phyloP scores from a whole-genome alignment of 2,329 filamentous ascomycete genomes.

The Cladophialophora exuberans region DNA sequence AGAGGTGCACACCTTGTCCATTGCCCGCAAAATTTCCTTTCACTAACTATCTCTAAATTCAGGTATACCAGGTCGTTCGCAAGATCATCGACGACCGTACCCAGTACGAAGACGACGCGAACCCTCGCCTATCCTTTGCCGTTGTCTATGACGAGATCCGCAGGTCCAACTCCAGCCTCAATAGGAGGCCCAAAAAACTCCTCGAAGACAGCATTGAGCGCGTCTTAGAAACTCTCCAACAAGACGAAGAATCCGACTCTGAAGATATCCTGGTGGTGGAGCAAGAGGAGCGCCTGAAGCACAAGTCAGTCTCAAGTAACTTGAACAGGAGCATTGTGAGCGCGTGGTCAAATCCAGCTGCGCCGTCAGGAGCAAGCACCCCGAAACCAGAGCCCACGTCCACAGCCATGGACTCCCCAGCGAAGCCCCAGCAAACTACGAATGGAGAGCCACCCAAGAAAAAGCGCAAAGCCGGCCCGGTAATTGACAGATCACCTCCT shows the following conservation, averaged over 20 bases:
- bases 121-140: slow-evolving; percentile 55
- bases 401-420: slow-evolving; percentile 29
- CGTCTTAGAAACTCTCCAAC: slow-evolving; percentile 72
- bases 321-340: slow-evolving; percentile 69
- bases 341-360: slow-evolving; percentile 52
- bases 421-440: slow-evolving; percentile 60
- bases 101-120: slow-evolving; percentile 49
- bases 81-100: slow-evolving; percentile 72
- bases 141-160: slow-evolving; percentile 79
- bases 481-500: slow-evolving; percentile 66
- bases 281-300: slow-evolving; percentile 33
- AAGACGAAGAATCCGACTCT: slow-evolving; percentile 59
- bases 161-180: slow-evolving; percentile 82
- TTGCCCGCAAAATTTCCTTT: neutral
- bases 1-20: slow-evolving; percentile 51
- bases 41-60: neutral
- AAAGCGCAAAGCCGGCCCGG: slow-evolving; percentile 59
- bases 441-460: slow-evolving; percentile 71
- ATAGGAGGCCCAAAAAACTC: slow-evolving; percentile 76
- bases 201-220: slow-evolving; percentile 85
- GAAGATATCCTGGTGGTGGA: slow-evolving; percentile 53
- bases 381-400: slow-evolving; percentile 1
- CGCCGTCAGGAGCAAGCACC: slow-evolving; percentile 20
- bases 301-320: slow-evolving; percentile 51
- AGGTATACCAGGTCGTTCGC: slow-evolving; percentile 76